A percentile compares a stretch with the other conserved stretches of the same genome.
phyloP scores from a whole-genome alignment of 2,329 filamentous ascomycete species.

The Penicillium sp. region DNA sequence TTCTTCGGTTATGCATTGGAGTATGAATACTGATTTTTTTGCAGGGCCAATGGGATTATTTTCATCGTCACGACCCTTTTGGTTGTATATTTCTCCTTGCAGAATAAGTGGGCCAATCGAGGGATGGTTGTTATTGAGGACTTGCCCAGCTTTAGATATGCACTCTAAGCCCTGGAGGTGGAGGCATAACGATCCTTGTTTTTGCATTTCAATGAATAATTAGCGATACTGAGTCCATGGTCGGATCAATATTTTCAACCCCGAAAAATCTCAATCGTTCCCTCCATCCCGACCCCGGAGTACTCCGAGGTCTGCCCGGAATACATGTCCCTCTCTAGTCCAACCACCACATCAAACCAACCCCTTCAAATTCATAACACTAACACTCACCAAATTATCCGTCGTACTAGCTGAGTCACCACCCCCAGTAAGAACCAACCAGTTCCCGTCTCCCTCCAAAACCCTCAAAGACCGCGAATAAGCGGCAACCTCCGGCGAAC shows the following conservation, averaged over 20 bases:
- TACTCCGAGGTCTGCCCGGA: background rate
- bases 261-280: background rate
- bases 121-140: background rate
- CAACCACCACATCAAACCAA: background rate
- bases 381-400: conserved; percentile 22
- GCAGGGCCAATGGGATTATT: background rate
- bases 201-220: background rate
- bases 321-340: background rate
- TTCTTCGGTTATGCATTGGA: background rate
- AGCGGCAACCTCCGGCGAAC: conserved; percentile 40
- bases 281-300: background rate
- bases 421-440: conserved; percentile 20
- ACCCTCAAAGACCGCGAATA: conserved; percentile 52
- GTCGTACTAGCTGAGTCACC: conserved; percentile 16
- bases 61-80: background rate
- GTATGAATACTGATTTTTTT: background rate
- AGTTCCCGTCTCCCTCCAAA: conserved; percentile 30
- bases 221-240: background rate
- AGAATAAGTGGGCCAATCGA: background rate
- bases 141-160: background rate
- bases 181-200: background rate
- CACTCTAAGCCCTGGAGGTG: background rate
- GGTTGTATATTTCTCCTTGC: background rate
- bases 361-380: conserved; percentile 19
- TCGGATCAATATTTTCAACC: background rate